Conservation (phyloP, 371 early-diverging fungal species). For the Chytridiales sp. region DNA sequence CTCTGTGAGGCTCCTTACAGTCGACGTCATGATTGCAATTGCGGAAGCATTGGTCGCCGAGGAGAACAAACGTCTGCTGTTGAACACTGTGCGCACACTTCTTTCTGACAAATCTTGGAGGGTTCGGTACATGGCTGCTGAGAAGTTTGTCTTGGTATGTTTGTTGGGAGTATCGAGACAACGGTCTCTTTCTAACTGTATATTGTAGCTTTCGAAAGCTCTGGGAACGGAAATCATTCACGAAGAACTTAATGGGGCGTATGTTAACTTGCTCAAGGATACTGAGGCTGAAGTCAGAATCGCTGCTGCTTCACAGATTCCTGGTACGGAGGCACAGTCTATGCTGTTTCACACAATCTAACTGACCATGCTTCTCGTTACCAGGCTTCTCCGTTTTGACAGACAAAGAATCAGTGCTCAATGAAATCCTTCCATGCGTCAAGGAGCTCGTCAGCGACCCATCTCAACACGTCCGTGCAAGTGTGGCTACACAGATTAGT, state of each 20-base stretch:
- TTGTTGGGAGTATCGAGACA: not conserved
- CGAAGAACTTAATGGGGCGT: constrained; percentile 71
- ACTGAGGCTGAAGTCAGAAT: constrained; percentile 95
- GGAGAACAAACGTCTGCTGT: constrained; percentile 68
- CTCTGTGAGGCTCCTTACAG: constrained; percentile 91
- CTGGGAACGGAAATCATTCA: constrained; percentile 71
- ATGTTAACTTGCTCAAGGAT: constrained; percentile 82
- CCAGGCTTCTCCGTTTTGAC: constrained; percentile 79
- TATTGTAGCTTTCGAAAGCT: constrained; percentile 77
- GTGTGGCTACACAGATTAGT: constrained; percentile 91
- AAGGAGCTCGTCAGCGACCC: constrained; percentile 87
- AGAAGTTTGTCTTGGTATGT: constrained; percentile 84
- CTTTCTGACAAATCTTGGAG: constrained; percentile 94
- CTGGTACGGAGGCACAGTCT: constrained; percentile 53
- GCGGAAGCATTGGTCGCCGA: constrained; percentile 73
- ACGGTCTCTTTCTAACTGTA: too few species aligned
- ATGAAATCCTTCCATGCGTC: constrained; percentile 81
- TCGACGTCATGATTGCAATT: constrained; percentile 87
- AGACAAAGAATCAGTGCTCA: constrained; percentile 70
- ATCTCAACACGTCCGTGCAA: constrained; percentile 92
- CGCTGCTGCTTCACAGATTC: constrained; percentile 82
- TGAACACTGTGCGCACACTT: constrained; percentile 70
- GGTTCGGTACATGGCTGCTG: constrained; percentile 95
- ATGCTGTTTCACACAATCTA: not conserved
- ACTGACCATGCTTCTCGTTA: constrained; percentile 1